Evolutionary conservation across 1,284 basidiomycete genomes (phyloP).

Genomic region (Apiotrichum porosum): DNA sequence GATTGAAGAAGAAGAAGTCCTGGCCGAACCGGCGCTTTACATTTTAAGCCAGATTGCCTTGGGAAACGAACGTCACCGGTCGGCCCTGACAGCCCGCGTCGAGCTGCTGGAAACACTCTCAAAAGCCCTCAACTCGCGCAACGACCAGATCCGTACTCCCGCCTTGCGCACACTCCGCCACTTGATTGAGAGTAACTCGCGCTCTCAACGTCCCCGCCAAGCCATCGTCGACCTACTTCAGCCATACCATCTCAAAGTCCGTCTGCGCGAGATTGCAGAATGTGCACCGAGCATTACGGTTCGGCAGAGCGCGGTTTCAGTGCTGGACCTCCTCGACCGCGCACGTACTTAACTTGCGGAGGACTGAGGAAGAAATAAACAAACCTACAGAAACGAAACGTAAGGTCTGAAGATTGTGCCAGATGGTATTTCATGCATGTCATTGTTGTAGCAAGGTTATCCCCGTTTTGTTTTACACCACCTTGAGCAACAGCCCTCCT

Average conservation of each 20-base stretch:
- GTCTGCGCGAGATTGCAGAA: conserved; percentile 32
- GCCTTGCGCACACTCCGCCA: conserved; percentile 38
- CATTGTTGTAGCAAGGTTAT: no score
- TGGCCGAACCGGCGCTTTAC: conserved; percentile 28
- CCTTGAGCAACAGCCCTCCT: no score
- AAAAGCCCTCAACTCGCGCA: conserved; percentile 11
- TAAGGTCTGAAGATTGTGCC: no score
- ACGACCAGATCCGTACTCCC: conserved; percentile 34
- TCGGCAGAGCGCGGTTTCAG: conserved; percentile 17
- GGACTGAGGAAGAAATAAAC: no score
- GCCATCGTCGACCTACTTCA: conserved; percentile 37
- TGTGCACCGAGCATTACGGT: conserved; percentile 25
- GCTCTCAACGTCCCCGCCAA: conserved; percentile 30
- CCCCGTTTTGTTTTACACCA: no score
- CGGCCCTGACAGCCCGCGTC: conserved; percentile 25
- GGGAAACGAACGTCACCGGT: conserved; percentile 36
- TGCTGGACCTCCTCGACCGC: conserved; percentile 34
- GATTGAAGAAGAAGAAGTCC: conserved; percentile 5
- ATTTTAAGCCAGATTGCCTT: conserved; percentile 42
- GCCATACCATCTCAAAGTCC: conserved; percentile 35
- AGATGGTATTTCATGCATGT: no score
- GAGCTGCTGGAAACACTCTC: conserved; percentile 37
- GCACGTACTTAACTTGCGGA: no score
- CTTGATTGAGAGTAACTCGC: conserved; percentile 38
- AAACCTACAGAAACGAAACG: no score